Evolutionary conservation across 345 rosid genomes (phyloP).

Genomic region (Aquilaria yunnanensis): DNA sequence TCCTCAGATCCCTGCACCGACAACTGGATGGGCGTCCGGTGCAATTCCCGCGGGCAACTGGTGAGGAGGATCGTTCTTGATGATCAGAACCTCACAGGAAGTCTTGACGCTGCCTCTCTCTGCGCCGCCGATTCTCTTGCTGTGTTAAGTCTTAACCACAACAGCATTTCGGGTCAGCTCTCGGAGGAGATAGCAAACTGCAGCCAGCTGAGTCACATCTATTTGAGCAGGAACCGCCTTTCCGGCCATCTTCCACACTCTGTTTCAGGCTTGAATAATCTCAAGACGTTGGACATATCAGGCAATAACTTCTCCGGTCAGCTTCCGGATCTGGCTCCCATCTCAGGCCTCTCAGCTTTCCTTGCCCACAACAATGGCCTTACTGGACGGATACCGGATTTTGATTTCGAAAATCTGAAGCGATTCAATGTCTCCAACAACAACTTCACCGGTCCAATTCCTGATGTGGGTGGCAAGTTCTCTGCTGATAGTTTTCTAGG

Average conservation of each 20-base stretch:
- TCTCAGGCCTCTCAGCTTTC: conserved; percentile 35
- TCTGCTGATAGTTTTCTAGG: conserved; percentile 29
- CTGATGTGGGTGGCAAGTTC: conserved; percentile 30
- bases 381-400: conserved; percentile 28
- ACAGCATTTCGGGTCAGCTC: conserved; percentile 26
- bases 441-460: conserved; percentile 39
- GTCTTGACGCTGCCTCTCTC: conserved; percentile 26
- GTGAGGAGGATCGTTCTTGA: conserved; percentile 41
- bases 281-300: conserved; percentile 39
- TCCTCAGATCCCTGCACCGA: conserved; percentile 42
- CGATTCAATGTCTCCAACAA: conserved; percentile 48
- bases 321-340: conserved; percentile 30
- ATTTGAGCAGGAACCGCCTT: conserved; percentile 25
- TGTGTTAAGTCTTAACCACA: conserved; percentile 33
- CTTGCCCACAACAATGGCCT: conserved; percentile 37
- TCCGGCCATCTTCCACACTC: conserved; percentile 34
- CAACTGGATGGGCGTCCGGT: conserved; percentile 37
- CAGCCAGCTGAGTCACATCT: conserved; percentile 33
- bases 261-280: conserved; percentile 24
- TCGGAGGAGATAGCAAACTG: conserved; percentile 32
- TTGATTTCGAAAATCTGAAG: conserved; percentile 33
- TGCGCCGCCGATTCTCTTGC: conserved; percentile 27
- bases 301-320: conserved; percentile 34
- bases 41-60: conserved; percentile 12
- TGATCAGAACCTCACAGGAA: conserved; percentile 31